Percentiles rank a stretch among this genome's conserved stretches.
phyloP scores from a whole-genome alignment of 2,329 filamentous ascomycete species.

The Colletotrichum tamarilloi region DNA sequence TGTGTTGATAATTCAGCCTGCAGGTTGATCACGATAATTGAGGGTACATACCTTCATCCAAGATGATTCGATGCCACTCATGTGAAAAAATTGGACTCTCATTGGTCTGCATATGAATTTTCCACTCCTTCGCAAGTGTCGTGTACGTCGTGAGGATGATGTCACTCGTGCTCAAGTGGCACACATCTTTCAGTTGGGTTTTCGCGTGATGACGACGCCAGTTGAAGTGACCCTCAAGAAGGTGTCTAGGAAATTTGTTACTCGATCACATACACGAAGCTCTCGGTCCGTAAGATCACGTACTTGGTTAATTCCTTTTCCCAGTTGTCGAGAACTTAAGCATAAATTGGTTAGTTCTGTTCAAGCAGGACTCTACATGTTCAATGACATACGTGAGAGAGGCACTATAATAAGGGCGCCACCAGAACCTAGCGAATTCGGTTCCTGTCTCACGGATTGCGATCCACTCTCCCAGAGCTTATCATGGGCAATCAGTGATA shows the following conservation, averaged over 20 bases:
- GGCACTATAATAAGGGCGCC: background rate
- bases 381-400: background rate
- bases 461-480: background rate
- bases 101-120: background rate
- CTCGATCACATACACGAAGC: background rate
- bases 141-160: background rate
- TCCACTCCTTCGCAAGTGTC: background rate
- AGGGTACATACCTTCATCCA: background rate
- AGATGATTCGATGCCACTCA: background rate
- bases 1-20: background rate
- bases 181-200: background rate
- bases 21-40: rapidly evolving
- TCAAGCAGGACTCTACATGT: background rate
- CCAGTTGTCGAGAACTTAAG: background rate
- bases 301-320: background rate
- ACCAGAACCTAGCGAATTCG: background rate
- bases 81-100: background rate
- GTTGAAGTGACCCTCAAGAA: background rate
- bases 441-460: rapidly evolving
- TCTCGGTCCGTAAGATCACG: background rate
- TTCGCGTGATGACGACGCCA: background rate
- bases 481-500: background rate
- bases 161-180: background rate
- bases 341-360: background rate
- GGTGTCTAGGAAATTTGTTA: background rate